Base-by-base conservation (phyloP, 2,329 filamentous ascomycete species). In the Cladosporium sp. region DNA sequence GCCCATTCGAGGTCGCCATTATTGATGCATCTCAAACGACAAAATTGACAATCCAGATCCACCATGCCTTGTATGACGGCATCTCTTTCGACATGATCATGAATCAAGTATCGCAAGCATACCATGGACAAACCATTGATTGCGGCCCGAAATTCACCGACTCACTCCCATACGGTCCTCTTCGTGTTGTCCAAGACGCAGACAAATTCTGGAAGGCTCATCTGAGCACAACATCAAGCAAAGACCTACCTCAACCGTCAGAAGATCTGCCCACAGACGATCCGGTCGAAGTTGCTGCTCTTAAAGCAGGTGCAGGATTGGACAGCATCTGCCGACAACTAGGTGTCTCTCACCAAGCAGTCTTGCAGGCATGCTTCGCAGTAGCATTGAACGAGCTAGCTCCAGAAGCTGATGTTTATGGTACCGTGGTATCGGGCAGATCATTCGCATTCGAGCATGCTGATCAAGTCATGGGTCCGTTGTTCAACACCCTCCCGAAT, bases 401-500 rank as follows among this genome's bases (percentile, higher is more conserved):
- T 25, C 68, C 73, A 3, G 68, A 73, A 15, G 71, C 78, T 6
- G 73, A 82, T 1, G 82, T 83, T 0, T 77, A 92, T 13, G 93
- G 93, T 0, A 75, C 95, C 19, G 81, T 97, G 12, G 81, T 90
- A 0, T 94, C 91, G 6, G 93, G 92, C 0, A 82, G 92, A 59
- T 83, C 85, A 0, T 82, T 95, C 4, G 83, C 89, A 42, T 74
- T 91, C 12, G 80, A 86, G 7, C 78, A 78, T 1, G 81, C 86
- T 1, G 87, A 91, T 47, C 68, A 78, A 20, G 83, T 89, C 0
- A 81, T 94, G 40, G 93, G 92, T 0, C 92, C 93, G 0, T 75
- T 97, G 19, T 96, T 97, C 79, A 97, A 97, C 68, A 96, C 91
- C 0, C 76, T 97, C 1, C 91, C 92, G 0, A 91, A 88, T 68